These are phyloP conservation scores for Macroventuria anomochaeta DNA, from an alignment of 2,329 filamentous ascomycete genomes.

Conservation along the genomic window DNA sequence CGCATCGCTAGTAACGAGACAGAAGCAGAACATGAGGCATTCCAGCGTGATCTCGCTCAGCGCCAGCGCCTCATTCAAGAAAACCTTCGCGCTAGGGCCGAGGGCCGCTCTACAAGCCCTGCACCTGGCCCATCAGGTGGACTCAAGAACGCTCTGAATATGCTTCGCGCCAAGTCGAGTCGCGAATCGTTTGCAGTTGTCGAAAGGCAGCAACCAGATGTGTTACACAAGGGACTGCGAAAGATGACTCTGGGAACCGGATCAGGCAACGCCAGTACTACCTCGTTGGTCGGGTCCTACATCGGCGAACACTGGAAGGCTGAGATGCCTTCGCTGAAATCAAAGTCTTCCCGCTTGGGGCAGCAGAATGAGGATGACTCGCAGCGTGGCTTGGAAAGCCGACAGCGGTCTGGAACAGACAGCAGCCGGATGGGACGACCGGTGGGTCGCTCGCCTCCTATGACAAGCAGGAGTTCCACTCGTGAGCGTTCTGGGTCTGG, in stretches of 20 bases:
- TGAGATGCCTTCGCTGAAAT: constrained; percentile 34
- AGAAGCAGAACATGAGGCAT: constrained; percentile 69
- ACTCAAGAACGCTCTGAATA: constrained; percentile 65
- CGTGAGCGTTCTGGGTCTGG: constrained; percentile 64
- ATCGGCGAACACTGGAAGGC: constrained; percentile 35
- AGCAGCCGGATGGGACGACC: constrained; percentile 36
- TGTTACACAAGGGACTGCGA: constrained; percentile 64
- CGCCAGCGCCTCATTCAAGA: constrained; percentile 75
- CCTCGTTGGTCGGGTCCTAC: constrained; percentile 38
- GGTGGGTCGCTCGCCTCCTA: constrained; percentile 47
- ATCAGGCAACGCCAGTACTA: constrained; percentile 47
- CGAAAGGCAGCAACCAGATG: constrained; percentile 46
- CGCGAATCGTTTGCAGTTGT: constrained; percentile 67
- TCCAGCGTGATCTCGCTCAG: constrained; percentile 74
- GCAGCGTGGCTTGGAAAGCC: constrained; percentile 39
- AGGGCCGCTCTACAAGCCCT: constrained; percentile 55
- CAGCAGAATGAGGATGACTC: constrained; percentile 46
- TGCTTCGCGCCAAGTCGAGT: constrained; percentile 72
- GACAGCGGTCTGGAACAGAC: constrained; percentile 46
- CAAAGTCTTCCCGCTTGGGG: constrained; percentile 42
- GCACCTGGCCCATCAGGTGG: constrained; percentile 45
- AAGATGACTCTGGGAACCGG: constrained; percentile 64
- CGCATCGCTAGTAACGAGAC: constrained; percentile 59
- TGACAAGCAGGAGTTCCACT: constrained; percentile 49
- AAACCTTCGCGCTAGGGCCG: constrained; percentile 70